Percentiles rank a stretch among this genome's conserved stretches.
Evolutionary conservation across 164 flowering plant species (phyloP).

Genomic region (Piper betle): DNA sequence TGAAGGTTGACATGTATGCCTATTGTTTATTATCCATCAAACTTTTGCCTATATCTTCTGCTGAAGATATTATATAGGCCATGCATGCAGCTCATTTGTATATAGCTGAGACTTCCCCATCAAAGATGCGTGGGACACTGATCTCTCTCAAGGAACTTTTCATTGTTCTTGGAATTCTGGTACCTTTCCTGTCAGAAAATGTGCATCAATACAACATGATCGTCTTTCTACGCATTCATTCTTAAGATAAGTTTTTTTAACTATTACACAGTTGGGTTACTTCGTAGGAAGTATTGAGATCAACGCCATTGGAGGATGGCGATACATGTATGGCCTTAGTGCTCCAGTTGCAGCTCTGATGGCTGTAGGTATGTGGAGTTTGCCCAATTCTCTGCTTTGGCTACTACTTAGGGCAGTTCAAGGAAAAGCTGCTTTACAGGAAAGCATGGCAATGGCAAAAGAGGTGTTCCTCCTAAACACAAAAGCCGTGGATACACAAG

Average conservation of each 20-base stretch:
- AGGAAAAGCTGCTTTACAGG: slow-evolving; percentile 64
- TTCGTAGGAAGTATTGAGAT: slow-evolving; percentile 69
- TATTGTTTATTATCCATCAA: too few species aligned
- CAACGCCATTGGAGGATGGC: slow-evolving; percentile 81
- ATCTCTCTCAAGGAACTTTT: slow-evolving; percentile 84
- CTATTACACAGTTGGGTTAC: slow-evolving; percentile 62
- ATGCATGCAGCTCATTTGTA: slow-evolving; percentile 99
- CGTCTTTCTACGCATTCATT: neutral
- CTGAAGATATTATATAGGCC: slow-evolving; percentile 34
- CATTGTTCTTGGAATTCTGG: slow-evolving; percentile 91
- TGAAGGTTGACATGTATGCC: too few species aligned
- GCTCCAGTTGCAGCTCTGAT: slow-evolving; percentile 60
- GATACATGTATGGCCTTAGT: slow-evolving; percentile 79
- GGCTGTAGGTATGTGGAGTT: slow-evolving; percentile 85
- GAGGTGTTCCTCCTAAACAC: slow-evolving; percentile 62
- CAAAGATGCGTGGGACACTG: slow-evolving; percentile 87
- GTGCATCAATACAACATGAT: neutral
- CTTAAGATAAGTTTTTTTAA: neutral
- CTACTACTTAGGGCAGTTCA: slow-evolving; percentile 84
- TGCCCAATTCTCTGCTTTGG: slow-evolving; percentile 91
- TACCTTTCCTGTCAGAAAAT: slow-evolving; percentile 12
- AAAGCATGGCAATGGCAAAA: slow-evolving; percentile 63
- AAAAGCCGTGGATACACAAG: slow-evolving; percentile 55
- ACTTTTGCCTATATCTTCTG: too few species aligned
- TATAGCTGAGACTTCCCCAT: slow-evolving; percentile 90